Evolutionary conservation across 352 stramenopile species (phyloP), one percentile per base, ranked within the genome.

Genomic region (Pythium oligandrum): DNA sequence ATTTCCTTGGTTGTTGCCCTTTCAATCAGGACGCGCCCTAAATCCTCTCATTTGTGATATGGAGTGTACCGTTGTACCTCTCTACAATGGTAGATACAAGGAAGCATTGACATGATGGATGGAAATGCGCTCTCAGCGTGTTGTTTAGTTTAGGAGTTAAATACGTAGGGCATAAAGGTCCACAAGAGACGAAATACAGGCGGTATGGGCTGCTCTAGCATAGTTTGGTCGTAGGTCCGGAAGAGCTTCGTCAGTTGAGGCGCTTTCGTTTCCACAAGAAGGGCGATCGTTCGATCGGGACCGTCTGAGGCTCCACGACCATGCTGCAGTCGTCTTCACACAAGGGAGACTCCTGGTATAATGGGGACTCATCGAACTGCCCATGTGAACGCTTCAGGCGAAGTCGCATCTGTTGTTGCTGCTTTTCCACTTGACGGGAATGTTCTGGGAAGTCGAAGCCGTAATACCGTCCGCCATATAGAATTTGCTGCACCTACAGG

Each of bases 211-310:
- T 26, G 17, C 17, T 26, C 17, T 26, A 26, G 17, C 17, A 26
- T 26, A 26, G 17, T 26, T 26, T 26, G 17, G 17, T 26, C 17
- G 17, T 26, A 26, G 17, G 17, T 26, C 17, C 17, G 17, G 17
- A 26, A 26, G 17, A 26, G 17, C 17, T 26, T 26, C 17, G 17
- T 26, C 51, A 89, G 40, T 85, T 71, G 40, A 78, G 57, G 11
- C 79, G 76, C 46, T 80, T 70, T 17, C 79, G 76, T 61, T 90
- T 90, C 76, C 79, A 88, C 48, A 67, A 43, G 1, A 78, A 59
- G 1, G 52, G 46, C 3, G 60, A 55, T 12, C 61, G 66, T 42
- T 70, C 17, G 17, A 26, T 26, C 17, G 17, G 17, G 17, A 26
- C 17, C 17, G 17, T 26, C 17, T 26, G 17, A 26, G 17, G 17